These are phyloP conservation scores for Cladosporium sp. DNA, from an alignment of 2,329 filamentous ascomycete species.

Conservation along the genomic window DNA sequence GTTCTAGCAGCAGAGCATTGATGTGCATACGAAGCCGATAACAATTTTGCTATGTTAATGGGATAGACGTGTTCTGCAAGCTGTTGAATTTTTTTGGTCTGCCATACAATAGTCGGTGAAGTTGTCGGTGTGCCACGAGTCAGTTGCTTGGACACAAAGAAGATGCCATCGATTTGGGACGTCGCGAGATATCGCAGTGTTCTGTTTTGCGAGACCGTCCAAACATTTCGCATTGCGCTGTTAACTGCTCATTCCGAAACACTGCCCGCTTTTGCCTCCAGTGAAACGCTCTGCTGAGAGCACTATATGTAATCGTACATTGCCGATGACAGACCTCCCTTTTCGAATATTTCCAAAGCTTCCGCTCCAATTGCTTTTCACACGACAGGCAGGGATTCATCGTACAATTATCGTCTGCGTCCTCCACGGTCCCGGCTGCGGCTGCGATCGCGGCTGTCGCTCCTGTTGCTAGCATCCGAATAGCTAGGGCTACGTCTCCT, in stretches of 20 bases:
- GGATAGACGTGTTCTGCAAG: background rate
- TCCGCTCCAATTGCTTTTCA: too few species aligned
- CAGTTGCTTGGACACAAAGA: background rate
- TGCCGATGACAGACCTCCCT: background rate
- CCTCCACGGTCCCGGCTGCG: slow-evolving; percentile 23
- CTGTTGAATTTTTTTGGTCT: too few species aligned
- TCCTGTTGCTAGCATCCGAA: slow-evolving; percentile 20
- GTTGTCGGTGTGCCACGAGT: background rate
- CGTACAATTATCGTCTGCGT: slow-evolving; percentile 19
- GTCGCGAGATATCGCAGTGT: too few species aligned
- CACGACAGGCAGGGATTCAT: too few species aligned
- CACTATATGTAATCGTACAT: background rate
- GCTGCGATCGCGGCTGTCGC: slow-evolving; percentile 19
- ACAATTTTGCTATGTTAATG: background rate
- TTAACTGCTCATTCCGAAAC: too few species aligned
- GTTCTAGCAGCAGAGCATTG: background rate
- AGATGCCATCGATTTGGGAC: background rate
- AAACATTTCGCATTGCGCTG: background rate
- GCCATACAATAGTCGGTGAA: background rate
- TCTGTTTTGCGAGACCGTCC: background rate
- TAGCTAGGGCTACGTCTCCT: slow-evolving; percentile 33
- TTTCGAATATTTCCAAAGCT: background rate
- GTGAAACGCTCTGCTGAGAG: background rate
- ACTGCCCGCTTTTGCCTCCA: too few species aligned
- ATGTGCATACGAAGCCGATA: slow-evolving; percentile 6